A percentile compares a stretch with the other conserved stretches of the same genome.
Conservation (phyloP, 1,284 basidiomycete species). For the Microbotryum lychnidis-dioicae region DNA sequence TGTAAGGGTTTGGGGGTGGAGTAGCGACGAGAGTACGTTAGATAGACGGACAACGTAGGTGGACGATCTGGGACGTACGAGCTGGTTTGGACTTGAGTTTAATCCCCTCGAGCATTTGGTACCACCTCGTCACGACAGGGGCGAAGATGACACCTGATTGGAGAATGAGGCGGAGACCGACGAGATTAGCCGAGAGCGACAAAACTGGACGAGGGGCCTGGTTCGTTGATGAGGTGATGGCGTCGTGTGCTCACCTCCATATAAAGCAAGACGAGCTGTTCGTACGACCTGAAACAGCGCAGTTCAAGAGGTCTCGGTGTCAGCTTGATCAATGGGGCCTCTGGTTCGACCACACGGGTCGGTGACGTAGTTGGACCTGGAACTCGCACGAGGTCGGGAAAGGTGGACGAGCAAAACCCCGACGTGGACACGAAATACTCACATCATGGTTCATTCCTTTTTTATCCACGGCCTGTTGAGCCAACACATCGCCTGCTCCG, state of each 20-base stretch:
- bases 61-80: conserved; percentile 2
- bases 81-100: conserved; percentile 30
- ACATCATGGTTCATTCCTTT: conserved; percentile 62
- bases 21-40: neutral
- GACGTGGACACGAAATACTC: conserved; percentile 34
- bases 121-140: conserved; percentile 29
- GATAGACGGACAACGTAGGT: too few relatives aligned
- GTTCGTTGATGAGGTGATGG: neutral
- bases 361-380: too few relatives aligned
- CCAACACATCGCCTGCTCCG: conserved; percentile 65
- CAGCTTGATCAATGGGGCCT: too few relatives aligned
- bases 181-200: too few relatives aligned
- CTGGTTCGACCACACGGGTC: neutral
- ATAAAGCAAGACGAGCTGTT: conserved; percentile 62
- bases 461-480: conserved; percentile 69
- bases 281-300: conserved; percentile 50
- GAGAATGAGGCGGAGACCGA: too few relatives aligned
- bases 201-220: too few relatives aligned
- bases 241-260: conserved; percentile 49
- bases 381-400: too few relatives aligned
- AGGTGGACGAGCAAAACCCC: too few relatives aligned
- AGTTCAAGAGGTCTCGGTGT: neutral
- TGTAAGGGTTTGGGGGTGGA: neutral
- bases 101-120: conserved; percentile 29
- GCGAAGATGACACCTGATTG: conserved; percentile 23